Evolutionary conservation across 2,329 filamentous ascomycete genomes (phyloP), one percentile per base, ranked within the genome.

Genomic region (Pseudocercospora macadamiae): DNA sequence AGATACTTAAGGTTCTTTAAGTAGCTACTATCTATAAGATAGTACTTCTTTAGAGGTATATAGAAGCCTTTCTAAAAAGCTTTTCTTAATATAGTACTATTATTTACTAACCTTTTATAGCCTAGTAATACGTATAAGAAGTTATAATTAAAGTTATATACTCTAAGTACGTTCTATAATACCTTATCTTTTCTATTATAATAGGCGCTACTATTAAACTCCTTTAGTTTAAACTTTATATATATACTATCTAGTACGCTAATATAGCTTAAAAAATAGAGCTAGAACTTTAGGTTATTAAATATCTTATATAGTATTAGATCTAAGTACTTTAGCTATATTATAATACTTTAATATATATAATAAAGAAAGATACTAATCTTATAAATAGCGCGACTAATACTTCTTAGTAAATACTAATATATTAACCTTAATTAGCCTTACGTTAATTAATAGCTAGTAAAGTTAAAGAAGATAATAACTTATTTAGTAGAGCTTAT

Each of bases 51-150:
- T 5, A 18, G 3, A 42, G 36, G 36, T 44, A 54, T 39, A 39
- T 5, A 18, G 14, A 54, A 9, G 1, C 10, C 34, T 26, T 44
- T 54, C 12, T 21, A 6, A 23, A 45, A 4, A 3, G 32, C 51
- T 32, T 19, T 42, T 16, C 34, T 45, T 21, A 54, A 16, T 42
- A 54, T 30, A 54, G 51, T 54, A 19, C 51, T 28, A 28, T 54
- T 8, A 8, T 45, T 45, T 14, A 14, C 51, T 30, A 21, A 54
- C 3, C 39, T 19, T 8, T 48, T 23, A n/a, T 37, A 55, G 12
- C 52, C 28, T 26, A 25, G 34, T n/a, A 55, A 16, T 5, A 55
- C 18, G 12, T 32, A 47, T 3, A n/a, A 21, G 30, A 55, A 48
- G 8, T 44, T 23, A 6, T 12, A 18, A 4, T 48, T 18, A 18